A percentile compares a stretch with the other conserved stretches of the same genome.
Conservation (phyloP, 1,139 yeast genomes). For the Lipomyces yarrowii region DNA sequence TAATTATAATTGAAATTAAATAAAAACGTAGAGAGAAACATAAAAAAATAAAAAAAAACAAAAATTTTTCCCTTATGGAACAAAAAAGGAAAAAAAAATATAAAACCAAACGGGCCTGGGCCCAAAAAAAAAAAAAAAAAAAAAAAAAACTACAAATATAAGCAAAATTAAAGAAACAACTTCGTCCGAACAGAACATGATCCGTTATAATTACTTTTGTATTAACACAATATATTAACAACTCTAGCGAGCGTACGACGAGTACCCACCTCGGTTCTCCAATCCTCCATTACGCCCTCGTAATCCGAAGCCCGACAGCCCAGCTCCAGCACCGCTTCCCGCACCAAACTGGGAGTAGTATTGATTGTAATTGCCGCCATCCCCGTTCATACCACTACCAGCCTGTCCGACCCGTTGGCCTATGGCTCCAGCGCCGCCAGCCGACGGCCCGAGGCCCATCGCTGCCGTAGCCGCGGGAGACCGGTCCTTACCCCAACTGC, state of each 20-base stretch:
- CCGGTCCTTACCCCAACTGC: constrained; percentile 84
- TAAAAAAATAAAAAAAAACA: too few relatives aligned
- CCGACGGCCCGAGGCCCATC: constrained; percentile 4
- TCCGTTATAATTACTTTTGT: constrained; percentile 1
- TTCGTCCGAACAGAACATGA: neutral
- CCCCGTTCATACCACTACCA: neutral
- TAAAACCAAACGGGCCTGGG: neutral
- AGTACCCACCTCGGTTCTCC: constrained; percentile 7
- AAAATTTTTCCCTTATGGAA: neutral
- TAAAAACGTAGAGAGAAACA: too few relatives aligned
- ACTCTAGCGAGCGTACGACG: constrained; percentile 4
- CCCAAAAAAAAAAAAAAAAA: neutral
- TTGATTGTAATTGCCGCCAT: neutral
- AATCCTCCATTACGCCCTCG: neutral
- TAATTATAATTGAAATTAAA: too few relatives aligned
- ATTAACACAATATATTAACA: neutral
- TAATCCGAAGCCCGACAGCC: neutral
- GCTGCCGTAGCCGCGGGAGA: constrained; percentile 16
- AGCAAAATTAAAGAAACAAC: neutral
- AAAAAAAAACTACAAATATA: neutral
- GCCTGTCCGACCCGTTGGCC: neutral
- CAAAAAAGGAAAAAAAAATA: too few relatives aligned
- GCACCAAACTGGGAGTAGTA: neutral
- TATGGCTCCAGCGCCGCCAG: constrained; percentile 7
- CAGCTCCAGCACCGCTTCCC: constrained; percentile 1